phyloP scores from a whole-genome alignment of 805 yeast genomes.

The Hanseniaspora osmophila region DNA sequence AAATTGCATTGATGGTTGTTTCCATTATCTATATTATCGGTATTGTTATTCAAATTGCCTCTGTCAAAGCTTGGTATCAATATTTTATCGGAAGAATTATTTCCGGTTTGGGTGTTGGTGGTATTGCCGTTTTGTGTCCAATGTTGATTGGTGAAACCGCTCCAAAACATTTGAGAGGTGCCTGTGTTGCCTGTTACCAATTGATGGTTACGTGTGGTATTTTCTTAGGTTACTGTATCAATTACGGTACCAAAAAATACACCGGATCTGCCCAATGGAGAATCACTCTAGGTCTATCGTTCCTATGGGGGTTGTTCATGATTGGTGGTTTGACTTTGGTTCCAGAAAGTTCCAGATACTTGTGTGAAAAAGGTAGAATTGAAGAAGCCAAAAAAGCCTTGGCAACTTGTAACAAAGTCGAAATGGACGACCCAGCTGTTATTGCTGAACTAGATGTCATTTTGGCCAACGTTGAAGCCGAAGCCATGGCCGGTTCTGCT shows the following conservation, averaged over 20 bases:
- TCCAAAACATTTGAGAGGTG: constrained; percentile 48
- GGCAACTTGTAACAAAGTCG: constrained; percentile 37
- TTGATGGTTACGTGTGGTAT: constrained; percentile 51
- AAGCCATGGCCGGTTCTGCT: constrained; percentile 45
- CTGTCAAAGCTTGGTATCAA: constrained; percentile 43
- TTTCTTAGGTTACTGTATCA: constrained; percentile 54
- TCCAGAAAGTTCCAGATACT: constrained; percentile 60
- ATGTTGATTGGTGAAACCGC: constrained; percentile 48
- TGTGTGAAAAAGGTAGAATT: constrained; percentile 32
- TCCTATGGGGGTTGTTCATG: constrained; percentile 25
- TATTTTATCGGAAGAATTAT: constrained; percentile 52
- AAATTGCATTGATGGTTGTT: constrained; percentile 37
- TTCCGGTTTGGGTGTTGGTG: constrained; percentile 65
- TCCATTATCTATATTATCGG: constrained; percentile 48
- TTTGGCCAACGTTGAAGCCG: constrained; percentile 44
- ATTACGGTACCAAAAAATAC: constrained; percentile 38
- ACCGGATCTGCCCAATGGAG: constrained; percentile 49
- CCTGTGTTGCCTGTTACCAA: constrained; percentile 47
- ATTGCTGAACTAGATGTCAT: constrained; percentile 37
- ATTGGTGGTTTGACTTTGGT: constrained; percentile 37
- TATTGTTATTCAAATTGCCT: constrained; percentile 43
- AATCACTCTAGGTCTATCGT: constrained; percentile 43
- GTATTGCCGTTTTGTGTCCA: constrained; percentile 59
- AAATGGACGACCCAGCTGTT: constrained; percentile 32
- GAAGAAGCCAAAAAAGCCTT: constrained; percentile 43